Base-by-base conservation (phyloP, 805 yeast genomes). In the Nakazawaea pomicola region DNA sequence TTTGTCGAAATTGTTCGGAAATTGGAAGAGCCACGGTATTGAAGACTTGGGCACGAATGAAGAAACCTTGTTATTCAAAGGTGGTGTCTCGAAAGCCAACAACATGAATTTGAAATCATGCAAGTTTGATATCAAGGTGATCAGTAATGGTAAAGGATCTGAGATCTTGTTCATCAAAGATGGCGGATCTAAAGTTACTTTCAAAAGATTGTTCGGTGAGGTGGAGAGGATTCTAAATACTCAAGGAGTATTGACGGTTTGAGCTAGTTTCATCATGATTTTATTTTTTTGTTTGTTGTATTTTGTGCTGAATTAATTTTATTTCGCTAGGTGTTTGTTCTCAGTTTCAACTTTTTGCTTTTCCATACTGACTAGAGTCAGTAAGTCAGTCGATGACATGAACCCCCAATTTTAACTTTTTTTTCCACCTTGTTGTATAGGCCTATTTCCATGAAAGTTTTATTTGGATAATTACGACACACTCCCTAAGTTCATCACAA, bases 11-110 rank as follows among this genome's bases (percentile, higher is more conserved):
- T 68, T 83, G 41, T 62, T 83, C 48, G 65, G 60, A 33, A 77
- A 82, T 14, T 83, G 93, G 93, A 71, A 76, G 11, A 76, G 73
- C 45, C 82, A 82, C 51, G 91, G 93, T 7, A 60, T 83, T 51
- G 75, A 72, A 49, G 70, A 76, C 45, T 67, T 83, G 44, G 63
- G 60, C 29, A 60, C 73, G 34, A 71, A 71, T 49, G 63, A 67
- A 16, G 58, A 63, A 4, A 57, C 63, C 6, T 57, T 64, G 50
- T 66, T 65, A 24, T 66, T 83, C 23, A 72, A 71, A n/a, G 90
- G 88, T 40, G 68, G 75, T 15, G 72, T 83, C 25, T 67, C 86
- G 1, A 77, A 74, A 49, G 67, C 70, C 44, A 83, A 83, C 57
- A 66, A 80, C 2, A 62, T 83, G 51, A 74, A 81, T 36, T 62